Evolutionary conservation across 805 yeast genomes (phyloP), one percentile per base, ranked within the genome.

Genomic region (Lipomyces starkeyi): DNA sequence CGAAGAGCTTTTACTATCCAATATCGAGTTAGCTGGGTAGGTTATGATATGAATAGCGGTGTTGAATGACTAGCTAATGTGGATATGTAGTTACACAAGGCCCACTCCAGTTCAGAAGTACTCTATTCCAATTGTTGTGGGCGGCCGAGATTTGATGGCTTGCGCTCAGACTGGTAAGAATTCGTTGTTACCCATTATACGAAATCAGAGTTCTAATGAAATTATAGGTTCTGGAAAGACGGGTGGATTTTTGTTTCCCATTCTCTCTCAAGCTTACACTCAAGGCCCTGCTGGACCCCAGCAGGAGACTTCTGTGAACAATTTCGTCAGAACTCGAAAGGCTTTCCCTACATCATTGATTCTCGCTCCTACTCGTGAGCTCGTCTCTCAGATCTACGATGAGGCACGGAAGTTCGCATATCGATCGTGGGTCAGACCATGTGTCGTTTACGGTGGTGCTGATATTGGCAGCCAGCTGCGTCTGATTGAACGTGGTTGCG

Each of bases 161-260:
- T 92, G 97, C 87, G 97, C 97, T 68, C 97, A 92, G 84, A 91
- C 97, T 74, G 69, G 65, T 63, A 63, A 47, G 65, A 29, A n/a
- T 13, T n/a, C 8, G 17, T 58, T 43, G 1, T 11, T 7, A n/a
- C 3, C 2, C 11, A 43, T n/a, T 43, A 17, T 11, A 37, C 6
- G 22, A 17, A 11, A 17, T 17, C 20, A 43, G 49, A 43, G 9
- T 4, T 5, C 22, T 43, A 17, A 43, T 43, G 20, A 43, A 43
- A 17, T 2, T 13, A 3, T 25, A 63, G 97, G 97, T 89, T 93
- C 98, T 68, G 99, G 99, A 87, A 95, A 95, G 84, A 95, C 99
- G 78, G 99, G 98, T 86, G 99, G 99, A 74, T 95, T 95, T 86
- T 84, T 95, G 79, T 95, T 95, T 91, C 99, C 99, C 72, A 97